Evolutionary conservation across 2,329 filamentous ascomycete genomes (phyloP), one percentile per base, ranked within the genome.

Genomic region (Plenodomus tracheiphilus): DNA sequence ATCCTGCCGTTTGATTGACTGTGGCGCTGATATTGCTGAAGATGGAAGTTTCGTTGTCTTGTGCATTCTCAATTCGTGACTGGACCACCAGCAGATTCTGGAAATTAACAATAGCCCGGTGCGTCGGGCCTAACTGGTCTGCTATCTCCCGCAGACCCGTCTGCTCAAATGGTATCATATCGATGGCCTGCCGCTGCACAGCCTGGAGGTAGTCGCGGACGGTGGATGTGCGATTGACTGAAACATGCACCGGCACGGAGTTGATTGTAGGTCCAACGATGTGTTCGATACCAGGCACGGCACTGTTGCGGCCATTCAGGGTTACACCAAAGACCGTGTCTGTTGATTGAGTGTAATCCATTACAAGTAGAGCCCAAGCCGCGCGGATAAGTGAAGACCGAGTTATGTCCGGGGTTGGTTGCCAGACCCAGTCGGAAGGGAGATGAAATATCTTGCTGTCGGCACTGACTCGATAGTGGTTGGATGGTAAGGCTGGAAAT

Each of bases 41-140:
- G 10, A 25, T 5, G 10, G 22, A 25, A 5, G 22, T n/a, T n/a
- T n/a, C 22, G 22, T 25, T 10, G 22, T 25, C 22, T 25, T 5
- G 6, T 10, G 22, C 22, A 25, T 25, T 10, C 6, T 5, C 22
- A 25, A 25, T 10, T 5, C 22, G 22, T 11, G 22, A 21, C 39
- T 83, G 80, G 19, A 84, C 74, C 0, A 84, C 77, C 2, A 84
- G 62, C 6, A 79, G 77, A 0, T 77, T 81, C 3, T 76, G 74
- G 36, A 82, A 68, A 58, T 79, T 82, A 15, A 43, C 35, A 21
- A 28, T 43, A 53, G 49, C 21, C 20, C 25, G 17, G 13, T 36
- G 37, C 11, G 35, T 28, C 2, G 22, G 16, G 10, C 34, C 16
- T 7, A 34, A 15, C 2, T 34, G 17, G n/a, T n/a, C n/a, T 10